Conservation (phyloP, 768 basidiomycete species). For the Phylloporus sp. region DNA sequence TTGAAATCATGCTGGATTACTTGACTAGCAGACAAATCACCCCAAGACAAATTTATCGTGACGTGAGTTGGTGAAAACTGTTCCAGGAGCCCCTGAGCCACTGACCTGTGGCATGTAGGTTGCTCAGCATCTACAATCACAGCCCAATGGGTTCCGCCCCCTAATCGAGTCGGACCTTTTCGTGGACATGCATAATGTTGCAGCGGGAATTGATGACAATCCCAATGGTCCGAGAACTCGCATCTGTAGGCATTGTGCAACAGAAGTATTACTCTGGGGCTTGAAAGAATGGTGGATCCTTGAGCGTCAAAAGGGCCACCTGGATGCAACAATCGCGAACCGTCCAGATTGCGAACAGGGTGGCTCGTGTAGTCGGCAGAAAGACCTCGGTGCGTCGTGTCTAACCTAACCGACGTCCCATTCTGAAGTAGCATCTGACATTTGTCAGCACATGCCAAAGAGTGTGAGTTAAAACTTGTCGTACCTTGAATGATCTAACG, state of each 20-base stretch:
- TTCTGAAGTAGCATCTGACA: conserved; percentile 8
- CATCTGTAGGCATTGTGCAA: conserved; percentile 70
- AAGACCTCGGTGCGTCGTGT: conserved; percentile 54
- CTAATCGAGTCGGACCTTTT: conserved; percentile 71
- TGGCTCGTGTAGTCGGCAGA: conserved; percentile 54
- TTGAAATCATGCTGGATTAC: conserved; percentile 83
- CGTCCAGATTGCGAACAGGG: conserved; percentile 70
- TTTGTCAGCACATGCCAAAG: conserved; percentile 61
- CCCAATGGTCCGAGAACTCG: conserved; percentile 54
- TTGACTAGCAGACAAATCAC: conserved; percentile 56
- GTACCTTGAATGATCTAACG: no score
- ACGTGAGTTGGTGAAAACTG: conserved; percentile 41
- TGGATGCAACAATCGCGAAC: conserved; percentile 51
- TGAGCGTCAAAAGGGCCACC: conserved; percentile 66
- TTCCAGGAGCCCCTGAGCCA: background rate
- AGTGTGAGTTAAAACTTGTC: conserved; percentile 50
- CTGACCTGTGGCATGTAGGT: conserved; percentile 43
- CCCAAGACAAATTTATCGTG: conserved; percentile 72
- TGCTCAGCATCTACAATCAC: conserved; percentile 52
- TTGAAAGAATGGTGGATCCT: conserved; percentile 80
- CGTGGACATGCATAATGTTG: conserved; percentile 58
- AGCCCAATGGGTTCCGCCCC: conserved; percentile 60
- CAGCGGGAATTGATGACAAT: conserved; percentile 52
- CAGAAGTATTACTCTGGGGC: conserved; percentile 73
- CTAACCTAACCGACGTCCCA: background rate